phyloP scores from a whole-genome alignment of 257 asterid species.

The Solanum megistacrolobum region DNA sequence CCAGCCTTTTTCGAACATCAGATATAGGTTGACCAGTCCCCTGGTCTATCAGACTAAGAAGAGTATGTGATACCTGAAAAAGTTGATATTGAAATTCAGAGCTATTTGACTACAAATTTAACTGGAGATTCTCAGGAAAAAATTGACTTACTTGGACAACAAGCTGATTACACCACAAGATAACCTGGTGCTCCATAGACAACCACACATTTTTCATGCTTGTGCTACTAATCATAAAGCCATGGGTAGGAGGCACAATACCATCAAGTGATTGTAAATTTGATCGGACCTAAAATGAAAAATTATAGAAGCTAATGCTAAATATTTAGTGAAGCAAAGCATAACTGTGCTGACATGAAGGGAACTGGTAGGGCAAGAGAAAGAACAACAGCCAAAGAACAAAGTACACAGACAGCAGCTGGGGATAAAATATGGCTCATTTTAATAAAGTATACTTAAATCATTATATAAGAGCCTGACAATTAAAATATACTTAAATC shows the following conservation, averaged over 20 bases:
- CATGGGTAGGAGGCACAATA: slow-evolving; percentile 90
- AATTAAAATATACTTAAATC: background rate
- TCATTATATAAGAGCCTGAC: background rate
- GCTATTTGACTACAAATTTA: background rate
- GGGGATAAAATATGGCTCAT: background rate
- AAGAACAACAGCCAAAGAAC: background rate
- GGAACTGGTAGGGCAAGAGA: background rate
- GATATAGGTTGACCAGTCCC: slow-evolving; percentile 64
- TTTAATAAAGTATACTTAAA: background rate
- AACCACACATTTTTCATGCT: slow-evolving; percentile 86
- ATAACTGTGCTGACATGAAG: background rate
- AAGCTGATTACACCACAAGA: slow-evolving; percentile 79
- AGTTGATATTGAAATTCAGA: slow-evolving; percentile 20
- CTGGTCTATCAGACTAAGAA: slow-evolving; percentile 74
- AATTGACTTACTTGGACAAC: slow-evolving; percentile 64
- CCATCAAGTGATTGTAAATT: slow-evolving; percentile 84
- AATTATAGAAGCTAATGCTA: background rate
- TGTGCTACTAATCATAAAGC: slow-evolving; percentile 81
- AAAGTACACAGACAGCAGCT: background rate
- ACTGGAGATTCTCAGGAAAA: slow-evolving; percentile 7
- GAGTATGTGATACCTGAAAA: slow-evolving; percentile 91
- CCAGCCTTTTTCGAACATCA: slow-evolving; percentile 61
- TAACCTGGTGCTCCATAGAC: slow-evolving; percentile 99
- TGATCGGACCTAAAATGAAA: slow-evolving; percentile 63
- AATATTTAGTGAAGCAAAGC: background rate